These are phyloP conservation scores for Passiflora organensis DNA, from an alignment of 345 rosid genomes.

Conservation along the genomic window DNA sequence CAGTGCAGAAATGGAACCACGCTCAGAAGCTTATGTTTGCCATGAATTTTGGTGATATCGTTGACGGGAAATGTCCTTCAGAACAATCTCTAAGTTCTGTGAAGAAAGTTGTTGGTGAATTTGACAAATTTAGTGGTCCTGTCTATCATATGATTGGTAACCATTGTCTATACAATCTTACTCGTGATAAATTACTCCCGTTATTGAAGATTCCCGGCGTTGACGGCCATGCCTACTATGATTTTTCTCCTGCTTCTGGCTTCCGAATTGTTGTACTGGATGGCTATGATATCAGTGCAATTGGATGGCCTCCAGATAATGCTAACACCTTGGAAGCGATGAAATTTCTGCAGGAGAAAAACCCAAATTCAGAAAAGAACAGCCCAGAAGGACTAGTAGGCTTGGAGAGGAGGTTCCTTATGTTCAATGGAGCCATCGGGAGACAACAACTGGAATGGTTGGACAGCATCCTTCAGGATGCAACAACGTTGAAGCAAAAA, in stretches of 20 bases:
- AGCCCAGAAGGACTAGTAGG: conserved; percentile 68
- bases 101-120: conserved; percentile 46
- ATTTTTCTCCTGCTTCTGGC: conserved; percentile 65
- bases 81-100: conserved; percentile 55
- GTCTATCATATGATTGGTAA: conserved; percentile 88
- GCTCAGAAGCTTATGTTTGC: conserved; percentile 55
- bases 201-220: conserved; percentile 51
- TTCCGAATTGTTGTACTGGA: conserved; percentile 73
- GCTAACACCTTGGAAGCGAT: conserved; percentile 62
- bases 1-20: conserved; percentile 66
- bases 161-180: conserved; percentile 95
- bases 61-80: conserved; percentile 74
- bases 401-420: conserved; percentile 71
- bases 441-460: conserved; percentile 73
- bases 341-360: conserved; percentile 55
- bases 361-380: conserved; percentile 77
- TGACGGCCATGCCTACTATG: conserved; percentile 65
- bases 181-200: conserved; percentile 65
- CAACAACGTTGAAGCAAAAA: conserved; percentile 56
- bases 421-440: conserved; percentile 91
- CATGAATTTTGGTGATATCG: conserved; percentile 82
- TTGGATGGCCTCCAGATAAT: conserved; percentile 78
- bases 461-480: conserved; percentile 57
- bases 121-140: conserved; percentile 60
- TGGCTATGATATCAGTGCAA: conserved; percentile 81